A percentile compares a stretch with the other conserved stretches of the same genome.
Conservation (phyloP, 345 rosid genomes). For the Salix viminalis region DNA sequence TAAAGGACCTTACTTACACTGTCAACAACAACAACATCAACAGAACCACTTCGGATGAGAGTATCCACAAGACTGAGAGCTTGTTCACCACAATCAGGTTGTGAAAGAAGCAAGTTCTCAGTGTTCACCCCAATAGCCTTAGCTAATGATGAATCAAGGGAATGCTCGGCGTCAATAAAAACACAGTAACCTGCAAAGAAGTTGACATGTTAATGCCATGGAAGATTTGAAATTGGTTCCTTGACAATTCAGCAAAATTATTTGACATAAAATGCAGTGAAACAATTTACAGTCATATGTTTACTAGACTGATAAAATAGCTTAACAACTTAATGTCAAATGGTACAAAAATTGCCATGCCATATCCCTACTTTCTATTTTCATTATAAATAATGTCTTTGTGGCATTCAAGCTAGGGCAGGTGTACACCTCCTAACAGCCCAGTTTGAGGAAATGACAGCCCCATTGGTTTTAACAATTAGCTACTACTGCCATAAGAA, state of each 20-base stretch:
- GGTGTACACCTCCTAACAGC: neutral
- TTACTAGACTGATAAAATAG: neutral
- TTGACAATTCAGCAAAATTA: neutral
- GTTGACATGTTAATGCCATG: conserved; percentile 3
- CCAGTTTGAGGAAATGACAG: neutral
- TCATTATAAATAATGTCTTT: neutral
- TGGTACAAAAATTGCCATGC: neutral
- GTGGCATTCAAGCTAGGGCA: neutral
- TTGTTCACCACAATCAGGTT: conserved; percentile 98
- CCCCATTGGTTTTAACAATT: neutral
- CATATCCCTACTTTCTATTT: neutral
- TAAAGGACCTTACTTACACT: conserved; percentile 63
- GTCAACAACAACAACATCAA: conserved; percentile 93
- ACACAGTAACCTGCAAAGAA: conserved; percentile 67
- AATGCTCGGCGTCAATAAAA: conserved; percentile 98
- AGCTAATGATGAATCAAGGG: conserved; percentile 88
- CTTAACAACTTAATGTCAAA: neutral
- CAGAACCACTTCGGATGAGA: conserved; percentile 84
- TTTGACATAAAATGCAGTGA: neutral
- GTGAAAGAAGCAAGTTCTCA: conserved; percentile 84
- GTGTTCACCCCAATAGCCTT: conserved; percentile 87
- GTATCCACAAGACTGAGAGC: conserved; percentile 97
- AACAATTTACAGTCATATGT: neutral
- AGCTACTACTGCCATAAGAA: neutral
- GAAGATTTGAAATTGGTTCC: neutral